Base-by-base conservation (phyloP, 2,329 filamentous ascomycete species). In the Exserohilum rostratum region DNA sequence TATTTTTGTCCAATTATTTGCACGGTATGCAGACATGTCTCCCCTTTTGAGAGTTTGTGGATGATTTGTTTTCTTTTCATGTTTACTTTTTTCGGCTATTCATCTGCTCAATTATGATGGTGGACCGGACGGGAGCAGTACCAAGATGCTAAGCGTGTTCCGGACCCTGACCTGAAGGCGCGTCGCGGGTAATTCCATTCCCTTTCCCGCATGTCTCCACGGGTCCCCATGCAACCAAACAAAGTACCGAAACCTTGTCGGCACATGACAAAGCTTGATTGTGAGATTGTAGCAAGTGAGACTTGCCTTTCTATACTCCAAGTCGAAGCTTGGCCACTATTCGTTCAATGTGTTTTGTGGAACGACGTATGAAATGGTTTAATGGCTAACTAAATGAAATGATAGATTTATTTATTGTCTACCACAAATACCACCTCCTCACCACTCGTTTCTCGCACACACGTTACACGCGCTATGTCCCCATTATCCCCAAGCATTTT, bases 1-100 rank as follows among this genome's bases (percentile, higher is more conserved):
- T 45, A 37, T 50, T 47, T 49, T 50, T 50, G 38, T 55, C 46
- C 46, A 40, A 53, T 39, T 53, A 44, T 53, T 44, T 55, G 33
- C 44, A 51, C 51, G 38, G 57, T 59, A 64, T 56, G 59, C 58
- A 61, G 53, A 54, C 33, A 60, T 39, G 45, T 53, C 35, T 62
- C 27, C 39, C 58, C 55, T 33, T 50, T 39, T 25, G 30, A 39
- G n/a, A 35, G 11, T 47, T 54, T 30, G 13, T 42, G 17, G 4
- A 17, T 18, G 10, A 12, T 18, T n/a, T 18, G 15, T 31, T n/a
- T 17, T n/a, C 7, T 42, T 30, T n/a, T 30, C n/a, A n/a, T n/a
- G n/a, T 5, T 4, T 17, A 4, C 17, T 17, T n/a, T 35, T 18
- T 13, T 9, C 9, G n/a, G 17, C 6, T 18, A 35, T 13, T 35